Conservation (phyloP, 257 asterid species). For the Asclepias syriaca region DNA sequence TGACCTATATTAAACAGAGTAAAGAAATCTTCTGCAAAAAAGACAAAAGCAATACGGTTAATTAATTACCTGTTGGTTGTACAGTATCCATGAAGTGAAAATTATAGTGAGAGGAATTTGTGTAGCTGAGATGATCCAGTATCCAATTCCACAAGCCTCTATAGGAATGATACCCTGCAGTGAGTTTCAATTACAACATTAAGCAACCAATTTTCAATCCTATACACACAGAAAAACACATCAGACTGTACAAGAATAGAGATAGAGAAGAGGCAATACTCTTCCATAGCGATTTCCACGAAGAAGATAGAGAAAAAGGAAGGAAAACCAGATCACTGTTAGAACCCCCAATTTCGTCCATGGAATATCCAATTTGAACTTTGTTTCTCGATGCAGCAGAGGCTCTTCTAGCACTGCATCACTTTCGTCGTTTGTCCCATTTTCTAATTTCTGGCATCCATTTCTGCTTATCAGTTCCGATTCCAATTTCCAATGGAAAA, state of each 20-base stretch:
- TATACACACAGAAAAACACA: background rate
- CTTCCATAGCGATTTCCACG: slow-evolving; percentile 84
- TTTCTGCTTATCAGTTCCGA: slow-evolving; percentile 29
- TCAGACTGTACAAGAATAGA: background rate
- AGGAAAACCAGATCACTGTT: slow-evolving; percentile 61
- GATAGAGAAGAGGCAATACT: slow-evolving; percentile 27
- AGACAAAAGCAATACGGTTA: background rate
- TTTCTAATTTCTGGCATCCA: slow-evolving; percentile 21
- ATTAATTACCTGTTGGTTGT: slow-evolving; percentile 32
- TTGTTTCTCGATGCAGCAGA: slow-evolving; percentile 22
- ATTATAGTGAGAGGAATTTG: slow-evolving; percentile 70
- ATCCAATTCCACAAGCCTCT: slow-evolving; percentile 69
- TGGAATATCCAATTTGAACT: slow-evolving; percentile 33
- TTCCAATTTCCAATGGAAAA: slow-evolving; percentile 55
- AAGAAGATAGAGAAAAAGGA: slow-evolving; percentile 54
- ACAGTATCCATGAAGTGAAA: slow-evolving; percentile 57
- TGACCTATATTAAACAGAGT: background rate
- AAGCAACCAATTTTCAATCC: background rate
- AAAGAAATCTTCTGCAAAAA: background rate
- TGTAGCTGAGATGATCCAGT: slow-evolving; percentile 67
- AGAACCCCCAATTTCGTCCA: slow-evolving; percentile 58
- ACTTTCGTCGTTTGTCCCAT: slow-evolving; percentile 13
- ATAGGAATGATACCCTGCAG: slow-evolving; percentile 58
- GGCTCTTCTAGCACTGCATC: slow-evolving; percentile 22
- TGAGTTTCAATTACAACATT: background rate